Evolutionary conservation across 2,329 filamentous ascomycete genomes (phyloP).

Genomic region (Aspergillus luchuensis): DNA sequence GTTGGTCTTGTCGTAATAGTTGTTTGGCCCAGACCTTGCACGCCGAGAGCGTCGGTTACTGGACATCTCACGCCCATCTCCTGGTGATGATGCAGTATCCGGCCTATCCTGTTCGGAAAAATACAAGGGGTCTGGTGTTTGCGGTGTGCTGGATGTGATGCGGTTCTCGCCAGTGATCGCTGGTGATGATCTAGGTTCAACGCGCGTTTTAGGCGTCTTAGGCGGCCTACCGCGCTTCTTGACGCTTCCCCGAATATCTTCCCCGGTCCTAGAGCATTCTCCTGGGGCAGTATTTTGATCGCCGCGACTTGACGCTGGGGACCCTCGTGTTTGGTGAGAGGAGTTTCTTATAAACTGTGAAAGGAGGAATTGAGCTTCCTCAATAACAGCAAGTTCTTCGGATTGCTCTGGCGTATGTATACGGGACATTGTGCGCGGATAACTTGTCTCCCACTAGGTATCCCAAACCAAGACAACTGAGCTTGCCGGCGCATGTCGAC

Average conservation of each 20-base stretch:
- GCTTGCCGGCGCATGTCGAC: not conserved
- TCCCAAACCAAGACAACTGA: not conserved
- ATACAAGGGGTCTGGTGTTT: not conserved
- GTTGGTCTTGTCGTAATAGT: slow-evolving; percentile 33
- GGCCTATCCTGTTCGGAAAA: not conserved
- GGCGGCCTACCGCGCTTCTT: not conserved
- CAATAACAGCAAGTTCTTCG: slow-evolving; percentile 23
- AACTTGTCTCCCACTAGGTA: not conserved
- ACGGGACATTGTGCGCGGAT: not conserved
- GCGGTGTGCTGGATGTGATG: not conserved
- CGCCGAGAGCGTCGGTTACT: slow-evolving; percentile 32
- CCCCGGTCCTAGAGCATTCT: not conserved
- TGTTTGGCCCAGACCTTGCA: slow-evolving; percentile 28
- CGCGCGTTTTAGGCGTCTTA: not conserved
- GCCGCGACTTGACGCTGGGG: not conserved
- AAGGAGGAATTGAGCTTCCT: slow-evolving; percentile 28
- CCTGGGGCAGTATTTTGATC: not conserved
- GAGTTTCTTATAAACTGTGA: slow-evolving; percentile 28
- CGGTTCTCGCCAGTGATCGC: not conserved
- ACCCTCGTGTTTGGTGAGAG: slow-evolving; percentile 7
- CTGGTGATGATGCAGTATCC: not conserved
- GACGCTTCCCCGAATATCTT: not conserved
- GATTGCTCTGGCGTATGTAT: slow-evolving; percentile 11
- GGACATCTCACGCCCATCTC: not conserved
- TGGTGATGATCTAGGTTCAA: not conserved